These are phyloP conservation scores for Cichorium intybus DNA, from an alignment of 140 eudicot genomes.

Conservation along the genomic window DNA sequence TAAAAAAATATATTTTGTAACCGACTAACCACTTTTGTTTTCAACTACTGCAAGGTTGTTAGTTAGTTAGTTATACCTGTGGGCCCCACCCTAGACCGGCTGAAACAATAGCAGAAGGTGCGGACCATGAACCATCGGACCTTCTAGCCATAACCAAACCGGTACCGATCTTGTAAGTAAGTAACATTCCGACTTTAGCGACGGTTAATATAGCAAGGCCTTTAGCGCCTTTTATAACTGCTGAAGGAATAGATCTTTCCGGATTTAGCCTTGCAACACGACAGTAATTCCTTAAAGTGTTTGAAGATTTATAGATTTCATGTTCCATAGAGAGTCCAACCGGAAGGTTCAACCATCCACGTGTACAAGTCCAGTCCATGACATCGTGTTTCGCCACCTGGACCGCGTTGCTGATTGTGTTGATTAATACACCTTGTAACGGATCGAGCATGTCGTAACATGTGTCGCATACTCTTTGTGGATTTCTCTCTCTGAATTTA, in stretches of 20 bases:
- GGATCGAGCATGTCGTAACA: constrained; percentile 98
- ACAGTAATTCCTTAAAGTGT: constrained; percentile 66
- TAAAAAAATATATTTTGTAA: no score
- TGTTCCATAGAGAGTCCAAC: constrained; percentile 95
- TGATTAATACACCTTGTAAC: constrained; percentile 81
- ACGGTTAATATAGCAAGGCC: constrained; percentile 94
- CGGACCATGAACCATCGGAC: constrained; percentile 95
- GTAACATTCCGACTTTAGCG: constrained; percentile 76
- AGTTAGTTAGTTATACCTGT: constrained; percentile 61
- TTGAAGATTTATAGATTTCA: constrained; percentile 81
- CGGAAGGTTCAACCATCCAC: constrained; percentile 98
- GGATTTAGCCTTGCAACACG: constrained; percentile 91
- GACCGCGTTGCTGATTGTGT: constrained; percentile 85
- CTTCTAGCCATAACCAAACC: constrained; percentile 93
- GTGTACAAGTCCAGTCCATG: constrained; percentile 91
- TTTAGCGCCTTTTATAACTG: constrained; percentile 90
- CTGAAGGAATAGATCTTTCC: constrained; percentile 89
- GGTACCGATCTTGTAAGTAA: constrained; percentile 87
- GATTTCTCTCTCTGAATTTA: constrained; percentile 93
- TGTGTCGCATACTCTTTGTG: constrained; percentile 94
- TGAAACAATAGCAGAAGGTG: constrained; percentile 93
- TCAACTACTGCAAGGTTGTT: no score
- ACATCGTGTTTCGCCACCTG: constrained; percentile 98
- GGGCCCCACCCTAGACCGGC: constrained; percentile 98
- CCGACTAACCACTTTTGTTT: no score